These are phyloP conservation scores for Lindgomyces ingoldianus DNA, from an alignment of 495 filamentous ascomycete genomes.

Conservation along the genomic window DNA sequence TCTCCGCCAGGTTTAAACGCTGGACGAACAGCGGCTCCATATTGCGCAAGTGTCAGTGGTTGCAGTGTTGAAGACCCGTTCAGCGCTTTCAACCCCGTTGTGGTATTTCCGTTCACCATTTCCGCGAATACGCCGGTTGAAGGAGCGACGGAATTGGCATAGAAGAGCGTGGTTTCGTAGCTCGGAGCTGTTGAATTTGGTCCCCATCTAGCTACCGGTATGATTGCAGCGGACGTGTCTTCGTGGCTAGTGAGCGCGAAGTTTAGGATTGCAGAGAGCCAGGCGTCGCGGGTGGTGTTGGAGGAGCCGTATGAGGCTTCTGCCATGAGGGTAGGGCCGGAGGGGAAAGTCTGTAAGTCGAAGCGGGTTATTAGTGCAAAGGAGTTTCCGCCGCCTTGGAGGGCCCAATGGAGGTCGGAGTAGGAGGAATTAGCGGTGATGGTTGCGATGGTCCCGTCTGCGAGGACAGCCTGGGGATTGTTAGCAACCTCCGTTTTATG, in stretches of 20 bases:
- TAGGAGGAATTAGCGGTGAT: background rate
- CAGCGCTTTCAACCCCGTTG: background rate
- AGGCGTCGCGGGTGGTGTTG: background rate
- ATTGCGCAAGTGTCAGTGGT: background rate
- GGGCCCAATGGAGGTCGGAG: slow-evolving; percentile 9
- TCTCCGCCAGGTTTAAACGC: slow-evolving; percentile 4
- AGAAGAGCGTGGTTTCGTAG: slow-evolving; percentile 21
- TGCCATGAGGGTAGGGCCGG: background rate
- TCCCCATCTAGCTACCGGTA: background rate
- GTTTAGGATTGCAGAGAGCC: background rate
- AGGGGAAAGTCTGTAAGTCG: background rate
- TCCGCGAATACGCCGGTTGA: background rate
- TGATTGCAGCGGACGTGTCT: slow-evolving; percentile 11
- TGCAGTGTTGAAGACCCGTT: background rate
- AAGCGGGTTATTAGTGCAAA: slow-evolving; percentile 13
- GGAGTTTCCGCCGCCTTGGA: slow-evolving; percentile 7
- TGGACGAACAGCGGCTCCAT: background rate
- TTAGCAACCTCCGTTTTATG: no score
- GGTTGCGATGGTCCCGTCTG: background rate
- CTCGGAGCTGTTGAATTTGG: slow-evolving; percentile 42
- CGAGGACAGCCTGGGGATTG: slow-evolving; percentile 6
- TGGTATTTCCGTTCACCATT: no score
- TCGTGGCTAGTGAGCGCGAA: slow-evolving; percentile 1
- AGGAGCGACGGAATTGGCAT: background rate
- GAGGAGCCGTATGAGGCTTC: slow-evolving; percentile 1